A percentile compares a stretch with the other conserved stretches of the same genome.
These are phyloP conservation scores for Malus sieversii DNA, from an alignment of 306 rosid genomes.

Conservation along the genomic window DNA sequence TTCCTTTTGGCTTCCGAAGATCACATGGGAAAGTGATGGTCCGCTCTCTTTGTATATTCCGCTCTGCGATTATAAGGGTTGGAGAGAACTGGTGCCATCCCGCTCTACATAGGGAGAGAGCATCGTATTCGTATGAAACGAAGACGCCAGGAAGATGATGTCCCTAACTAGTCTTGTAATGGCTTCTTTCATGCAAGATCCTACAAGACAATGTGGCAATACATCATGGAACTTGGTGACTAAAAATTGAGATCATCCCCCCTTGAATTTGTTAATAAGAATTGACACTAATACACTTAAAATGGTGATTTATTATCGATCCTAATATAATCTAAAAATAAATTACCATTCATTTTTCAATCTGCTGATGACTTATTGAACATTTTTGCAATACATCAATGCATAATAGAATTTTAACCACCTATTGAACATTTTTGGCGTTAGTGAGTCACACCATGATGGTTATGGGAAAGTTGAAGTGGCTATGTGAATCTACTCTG, in stretches of 20 bases:
- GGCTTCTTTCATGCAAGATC: background rate
- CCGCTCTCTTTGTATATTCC: slow-evolving; percentile 28
- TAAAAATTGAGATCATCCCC: no score
- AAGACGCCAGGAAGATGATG: background rate
- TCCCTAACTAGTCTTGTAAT: background rate
- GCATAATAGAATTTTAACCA: no score
- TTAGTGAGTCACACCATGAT: no score
- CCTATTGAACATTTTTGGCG: rapidly evolving
- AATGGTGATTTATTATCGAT: no score
- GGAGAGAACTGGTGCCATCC: slow-evolving; percentile 44
- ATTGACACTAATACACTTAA: no score
- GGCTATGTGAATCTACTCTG: rapidly evolving
- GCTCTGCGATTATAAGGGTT: slow-evolving; percentile 28
- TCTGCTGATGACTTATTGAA: background rate
- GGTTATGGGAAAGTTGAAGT: rapidly evolving
- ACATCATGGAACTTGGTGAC: background rate
- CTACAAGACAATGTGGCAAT: background rate
- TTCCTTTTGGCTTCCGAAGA: slow-evolving; percentile 18
- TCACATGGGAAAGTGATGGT: slow-evolving; percentile 39
- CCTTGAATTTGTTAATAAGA: background rate
- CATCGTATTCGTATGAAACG: background rate
- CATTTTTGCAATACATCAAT: no score
- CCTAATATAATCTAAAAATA: background rate
- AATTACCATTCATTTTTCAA: background rate
- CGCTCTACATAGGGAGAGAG: no score